A percentile compares a stretch with the other conserved stretches of the same genome.
Conservation (phyloP, 2,329 filamentous ascomycete genomes). For the Ceratocystis harringtonii region DNA sequence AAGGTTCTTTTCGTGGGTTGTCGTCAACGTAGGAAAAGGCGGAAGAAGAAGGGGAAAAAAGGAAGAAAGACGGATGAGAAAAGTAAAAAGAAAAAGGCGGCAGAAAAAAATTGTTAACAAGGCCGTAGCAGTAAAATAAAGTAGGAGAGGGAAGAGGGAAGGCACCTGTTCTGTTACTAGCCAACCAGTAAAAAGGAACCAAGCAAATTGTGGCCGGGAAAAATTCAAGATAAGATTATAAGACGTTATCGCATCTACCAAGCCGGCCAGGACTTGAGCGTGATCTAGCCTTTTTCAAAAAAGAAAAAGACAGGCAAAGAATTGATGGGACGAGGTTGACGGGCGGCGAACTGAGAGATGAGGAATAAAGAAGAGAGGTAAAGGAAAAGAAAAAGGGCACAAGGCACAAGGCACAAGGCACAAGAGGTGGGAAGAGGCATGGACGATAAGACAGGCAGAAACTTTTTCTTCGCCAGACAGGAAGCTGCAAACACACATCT, state of each 20-base stretch:
- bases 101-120: constrained; percentile 8
- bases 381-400: constrained; percentile 4
- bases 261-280: neutral
- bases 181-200: constrained; percentile 5
- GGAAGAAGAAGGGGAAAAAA: neutral
- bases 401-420: too few species aligned
- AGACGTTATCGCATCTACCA: neutral
- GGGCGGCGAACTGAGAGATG: neutral
- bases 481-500: neutral
- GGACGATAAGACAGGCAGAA: neutral
- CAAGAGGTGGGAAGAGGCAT: too few species aligned
- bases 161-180: neutral
- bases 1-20: neutral
- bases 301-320: neutral
- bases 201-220: constrained; percentile 1
- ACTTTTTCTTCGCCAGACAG: constrained; percentile 1
- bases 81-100: neutral
- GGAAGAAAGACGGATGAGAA: neutral
- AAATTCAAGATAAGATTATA: constrained; percentile 3
- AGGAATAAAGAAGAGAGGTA: constrained; percentile 6
- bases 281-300: neutral
- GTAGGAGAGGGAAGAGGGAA: neutral
- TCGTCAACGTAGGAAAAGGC: constrained; percentile 1
- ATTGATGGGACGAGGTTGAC: neutral
- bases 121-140: constrained; percentile 3